phyloP scores from a whole-genome alignment of 768 basidiomycete genomes.

The Russula ochroleuca region DNA sequence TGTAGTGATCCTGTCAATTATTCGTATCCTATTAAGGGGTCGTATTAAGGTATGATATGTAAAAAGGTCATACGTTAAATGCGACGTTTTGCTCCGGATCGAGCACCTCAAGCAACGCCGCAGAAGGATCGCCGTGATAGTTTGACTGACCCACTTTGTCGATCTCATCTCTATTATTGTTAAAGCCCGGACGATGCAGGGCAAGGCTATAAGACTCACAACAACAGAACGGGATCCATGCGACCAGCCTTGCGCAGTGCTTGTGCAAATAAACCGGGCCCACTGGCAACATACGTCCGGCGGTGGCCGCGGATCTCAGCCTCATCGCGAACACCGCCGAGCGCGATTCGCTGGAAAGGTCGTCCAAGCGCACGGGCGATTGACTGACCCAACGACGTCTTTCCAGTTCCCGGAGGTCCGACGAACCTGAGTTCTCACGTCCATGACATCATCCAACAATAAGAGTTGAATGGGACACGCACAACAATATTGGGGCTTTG shows the following conservation, averaged over 20 bases:
- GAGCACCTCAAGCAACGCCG: conserved; percentile 85
- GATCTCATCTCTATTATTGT: conserved; percentile 61
- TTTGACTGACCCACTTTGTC: conserved; percentile 87
- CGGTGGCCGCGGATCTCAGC: conserved; percentile 76
- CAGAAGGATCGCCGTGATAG: conserved; percentile 89
- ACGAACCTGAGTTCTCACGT: conserved; percentile 52
- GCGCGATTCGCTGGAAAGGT: conserved; percentile 87
- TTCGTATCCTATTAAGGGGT: background rate
- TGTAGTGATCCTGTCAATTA: conserved; percentile 72
- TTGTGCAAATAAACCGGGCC: conserved; percentile 81
- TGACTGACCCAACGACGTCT: conserved; percentile 87
- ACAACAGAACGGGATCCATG: conserved; percentile 71
- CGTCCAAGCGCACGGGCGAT: conserved; percentile 77
- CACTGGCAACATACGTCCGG: conserved; percentile 89
- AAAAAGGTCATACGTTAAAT: conserved; percentile 54
- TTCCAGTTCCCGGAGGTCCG: conserved; percentile 88
- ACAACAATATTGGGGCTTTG: conserved; percentile 73
- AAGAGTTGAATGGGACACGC: conserved; percentile 25
- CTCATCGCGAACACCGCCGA: conserved; percentile 92
- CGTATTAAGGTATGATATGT: background rate
- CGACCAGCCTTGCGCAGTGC: conserved; percentile 81
- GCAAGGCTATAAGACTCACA: conserved; percentile 38
- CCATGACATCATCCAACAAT: conserved; percentile 2
- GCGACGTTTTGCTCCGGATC: conserved; percentile 91
- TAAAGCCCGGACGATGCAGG: conserved; percentile 3